Conservation (phyloP, 768 basidiomycete genomes). For the Mycena indigotica region DNA sequence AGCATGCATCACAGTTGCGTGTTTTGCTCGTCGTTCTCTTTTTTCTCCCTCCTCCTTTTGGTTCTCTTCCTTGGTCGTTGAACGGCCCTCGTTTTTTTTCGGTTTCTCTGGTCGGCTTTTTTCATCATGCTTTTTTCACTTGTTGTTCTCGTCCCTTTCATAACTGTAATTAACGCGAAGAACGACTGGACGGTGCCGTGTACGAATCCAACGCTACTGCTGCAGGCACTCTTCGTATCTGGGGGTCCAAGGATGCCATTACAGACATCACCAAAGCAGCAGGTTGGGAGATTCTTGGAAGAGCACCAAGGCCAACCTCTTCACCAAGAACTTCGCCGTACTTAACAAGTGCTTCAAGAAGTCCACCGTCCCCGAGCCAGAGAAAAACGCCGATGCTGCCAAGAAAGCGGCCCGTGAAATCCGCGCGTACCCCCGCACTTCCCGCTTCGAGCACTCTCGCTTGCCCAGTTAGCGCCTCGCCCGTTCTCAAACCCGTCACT, state of each 20-base stretch:
- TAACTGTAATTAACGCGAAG: neutral
- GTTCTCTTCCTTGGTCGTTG: constrained; percentile 3
- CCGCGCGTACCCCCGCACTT: neutral
- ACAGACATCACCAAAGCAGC: neutral
- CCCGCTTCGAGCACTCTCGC: neutral
- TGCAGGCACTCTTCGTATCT: neutral
- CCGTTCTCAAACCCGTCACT: neutral
- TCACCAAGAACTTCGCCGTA: neutral
- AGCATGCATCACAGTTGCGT: too few relatives aligned
- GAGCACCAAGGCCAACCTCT: neutral
- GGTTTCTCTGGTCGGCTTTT: neutral
- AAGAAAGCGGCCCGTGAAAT: neutral
- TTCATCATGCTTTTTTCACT: neutral
- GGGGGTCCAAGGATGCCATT: neutral
- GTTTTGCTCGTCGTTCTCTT: neutral
- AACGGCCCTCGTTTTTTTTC: neutral
- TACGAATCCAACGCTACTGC: neutral
- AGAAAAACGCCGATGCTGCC: neutral
- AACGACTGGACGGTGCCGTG: constrained; percentile 4
- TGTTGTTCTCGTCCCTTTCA: neutral
- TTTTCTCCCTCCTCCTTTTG: neutral
- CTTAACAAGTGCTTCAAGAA: neutral
- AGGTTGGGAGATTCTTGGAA: neutral
- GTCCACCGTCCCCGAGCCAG: neutral
- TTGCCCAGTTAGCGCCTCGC: neutral